These are phyloP conservation scores for Fagopyrum esculentum DNA, from an alignment of 148 eudicot genomes.

Conservation along the genomic window DNA sequence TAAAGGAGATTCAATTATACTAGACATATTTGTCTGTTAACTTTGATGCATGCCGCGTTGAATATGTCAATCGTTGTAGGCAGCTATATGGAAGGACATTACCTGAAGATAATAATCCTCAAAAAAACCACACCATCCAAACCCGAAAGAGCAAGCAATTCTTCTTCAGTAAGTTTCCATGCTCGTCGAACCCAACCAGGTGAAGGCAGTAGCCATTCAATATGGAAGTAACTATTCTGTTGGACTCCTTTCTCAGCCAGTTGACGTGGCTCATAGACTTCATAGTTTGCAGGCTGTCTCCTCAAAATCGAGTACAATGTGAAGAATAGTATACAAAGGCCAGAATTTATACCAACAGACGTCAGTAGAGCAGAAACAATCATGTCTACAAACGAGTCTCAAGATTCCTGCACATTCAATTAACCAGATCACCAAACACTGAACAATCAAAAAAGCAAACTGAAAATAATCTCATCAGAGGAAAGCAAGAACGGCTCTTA, in stretches of 20 bases:
- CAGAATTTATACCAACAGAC: constrained; percentile 65
- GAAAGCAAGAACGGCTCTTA: neutral
- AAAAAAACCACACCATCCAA: constrained; percentile 76
- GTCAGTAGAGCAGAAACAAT: constrained; percentile 69
- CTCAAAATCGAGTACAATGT: constrained; percentile 55
- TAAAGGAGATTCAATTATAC: too few species aligned
- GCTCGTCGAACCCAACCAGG: constrained; percentile 63
- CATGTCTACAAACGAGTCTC: constrained; percentile 30
- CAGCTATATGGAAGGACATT: neutral
- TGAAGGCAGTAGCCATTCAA: constrained; percentile 45
- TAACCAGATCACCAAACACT: constrained; percentile 7
- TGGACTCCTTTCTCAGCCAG: constrained; percentile 33
- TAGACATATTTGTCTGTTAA: too few species aligned
- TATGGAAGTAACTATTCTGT: constrained; percentile 17
- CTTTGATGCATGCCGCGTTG: too few species aligned
- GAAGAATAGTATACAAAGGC: constrained; percentile 57
- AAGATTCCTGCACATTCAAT: constrained; percentile 16
- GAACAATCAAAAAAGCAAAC: neutral
- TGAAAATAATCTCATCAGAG: neutral
- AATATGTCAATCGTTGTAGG: too few species aligned
- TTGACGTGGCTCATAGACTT: constrained; percentile 53
- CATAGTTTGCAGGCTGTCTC: constrained; percentile 51
- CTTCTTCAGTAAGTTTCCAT: constrained; percentile 60
- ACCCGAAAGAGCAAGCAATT: constrained; percentile 56
- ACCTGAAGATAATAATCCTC: constrained; percentile 69